phyloP scores from a whole-genome alignment of 225 moss, liverwort and hornwort genomes.

The Sphagnum contortum region DNA sequence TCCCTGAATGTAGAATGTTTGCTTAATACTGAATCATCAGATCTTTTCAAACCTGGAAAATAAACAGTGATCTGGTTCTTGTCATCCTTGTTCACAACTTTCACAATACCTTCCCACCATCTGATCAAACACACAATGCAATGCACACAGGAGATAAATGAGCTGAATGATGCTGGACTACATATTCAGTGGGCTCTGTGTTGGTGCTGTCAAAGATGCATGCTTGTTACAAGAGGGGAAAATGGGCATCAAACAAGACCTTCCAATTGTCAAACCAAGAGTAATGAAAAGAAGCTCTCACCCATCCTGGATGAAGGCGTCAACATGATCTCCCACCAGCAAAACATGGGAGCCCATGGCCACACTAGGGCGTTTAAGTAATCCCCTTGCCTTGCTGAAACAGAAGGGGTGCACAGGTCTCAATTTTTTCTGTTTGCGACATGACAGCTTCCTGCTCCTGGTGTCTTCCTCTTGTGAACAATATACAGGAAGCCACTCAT shows the following conservation, averaged over 20 bases:
- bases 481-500: constrained; percentile 37
- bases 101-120: constrained; percentile 92
- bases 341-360: constrained; percentile 19
- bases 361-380: constrained; percentile 33
- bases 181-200: too few relatives aligned
- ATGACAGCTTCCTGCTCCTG: constrained; percentile 14
- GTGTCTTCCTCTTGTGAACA: constrained; percentile 29
- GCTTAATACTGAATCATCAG: too few relatives aligned
- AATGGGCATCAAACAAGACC: neutral
- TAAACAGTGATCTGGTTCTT: constrained; percentile 63
- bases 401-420: constrained; percentile 42
- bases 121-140: constrained; percentile 12
- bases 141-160: neutral
- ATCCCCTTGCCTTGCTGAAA: constrained; percentile 6
- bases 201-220: too few relatives aligned
- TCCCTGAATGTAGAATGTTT: too few relatives aligned
- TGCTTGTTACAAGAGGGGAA: too few relatives aligned
- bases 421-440: constrained; percentile 26
- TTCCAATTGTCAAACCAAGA: neutral
- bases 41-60: constrained; percentile 56
- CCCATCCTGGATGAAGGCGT: constrained; percentile 52
- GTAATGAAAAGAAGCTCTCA: constrained; percentile 10
- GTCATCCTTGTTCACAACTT: constrained; percentile 47
- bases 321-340: constrained; percentile 39
- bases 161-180: neutral